Conservation (phyloP, 805 yeast species). For the Blastobotrys mokoenaii region DNA sequence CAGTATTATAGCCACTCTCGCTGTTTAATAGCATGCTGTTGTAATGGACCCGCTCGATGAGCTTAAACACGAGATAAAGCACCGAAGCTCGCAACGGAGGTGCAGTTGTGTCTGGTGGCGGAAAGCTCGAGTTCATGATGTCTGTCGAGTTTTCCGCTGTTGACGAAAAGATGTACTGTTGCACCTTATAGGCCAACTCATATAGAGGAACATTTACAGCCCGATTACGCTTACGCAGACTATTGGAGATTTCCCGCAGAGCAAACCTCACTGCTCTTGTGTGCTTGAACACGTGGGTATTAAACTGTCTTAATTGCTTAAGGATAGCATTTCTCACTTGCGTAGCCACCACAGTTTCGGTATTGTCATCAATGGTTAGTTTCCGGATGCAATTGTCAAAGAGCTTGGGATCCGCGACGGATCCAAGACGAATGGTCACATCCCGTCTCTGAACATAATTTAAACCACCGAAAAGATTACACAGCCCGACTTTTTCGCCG, state of each 20-base stretch:
- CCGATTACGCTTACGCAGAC: neutral
- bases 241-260: neutral
- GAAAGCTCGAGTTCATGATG: too few species aligned
- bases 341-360: neutral
- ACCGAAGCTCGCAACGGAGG: neutral
- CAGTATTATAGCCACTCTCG: neutral
- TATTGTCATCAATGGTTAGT: neutral
- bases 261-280: neutral
- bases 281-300: neutral
- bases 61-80: constrained; percentile 2
- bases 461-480: neutral
- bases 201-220: neutral
- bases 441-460: constrained; percentile 1
- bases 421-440: neutral
- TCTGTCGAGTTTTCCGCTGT: too few species aligned
- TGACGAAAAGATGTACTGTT: too few species aligned
- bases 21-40: neutral
- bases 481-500: constrained; percentile 1
- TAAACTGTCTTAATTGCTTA: neutral
- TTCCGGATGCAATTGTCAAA: neutral
- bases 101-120: too few species aligned
- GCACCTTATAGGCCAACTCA: neutral
- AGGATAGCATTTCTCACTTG: neutral
- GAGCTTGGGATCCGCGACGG: neutral
- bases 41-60: constrained; percentile 1